Base-by-base conservation (phyloP, 1,139 yeast species). In the Arxiozyma heterogenica region DNA sequence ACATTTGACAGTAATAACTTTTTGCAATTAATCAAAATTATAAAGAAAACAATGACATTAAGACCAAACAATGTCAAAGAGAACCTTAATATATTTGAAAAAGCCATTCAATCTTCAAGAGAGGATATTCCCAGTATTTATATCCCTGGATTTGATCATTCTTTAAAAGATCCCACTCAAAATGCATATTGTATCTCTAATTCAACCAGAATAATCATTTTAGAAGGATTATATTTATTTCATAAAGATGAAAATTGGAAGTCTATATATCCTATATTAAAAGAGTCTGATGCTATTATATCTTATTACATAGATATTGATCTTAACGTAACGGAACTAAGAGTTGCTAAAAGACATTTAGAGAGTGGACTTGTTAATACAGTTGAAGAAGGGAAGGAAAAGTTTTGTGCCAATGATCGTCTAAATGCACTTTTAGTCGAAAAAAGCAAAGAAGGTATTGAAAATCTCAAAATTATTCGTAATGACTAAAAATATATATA, bases 61-160 rank as follows among this genome's bases (percentile, higher is more conserved):
- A 57, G 49, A 22, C 64, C 65, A 6, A 43, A 52, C 2, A 21
- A 44, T 11, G 9, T 42, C 18, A 21, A 41, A 1, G n/a, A 41
- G 2, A 45, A 54, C 4, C 48, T 38, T 5, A 47, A 51, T 17
- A 46, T 57, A 4, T 59, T 61, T 49, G 60, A 57, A 15, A 53
- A 53, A 9, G 20, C 66, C 8, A 50, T 61, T 11, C 54, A 54
- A n/a, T 54, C 67, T 0, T 63, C 62, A 43, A 38, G 49, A 8
- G 54, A 57, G 1, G 51, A 56, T 20, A 56, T 74, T 8, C 78
- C 77, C 0, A 63, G 65, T 41, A 66, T 81, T 3, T 58, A 55
- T 30, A 80, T 82, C 2, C 96, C 97, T 0, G 84, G 87, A 34
- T 91, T 89, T 66, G 89, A 84, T 65, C 97, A 91, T 67, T 68